Base-by-base conservation (phyloP, 2,329 filamentous ascomycete species). In the Trichoderma polysporum region DNA sequence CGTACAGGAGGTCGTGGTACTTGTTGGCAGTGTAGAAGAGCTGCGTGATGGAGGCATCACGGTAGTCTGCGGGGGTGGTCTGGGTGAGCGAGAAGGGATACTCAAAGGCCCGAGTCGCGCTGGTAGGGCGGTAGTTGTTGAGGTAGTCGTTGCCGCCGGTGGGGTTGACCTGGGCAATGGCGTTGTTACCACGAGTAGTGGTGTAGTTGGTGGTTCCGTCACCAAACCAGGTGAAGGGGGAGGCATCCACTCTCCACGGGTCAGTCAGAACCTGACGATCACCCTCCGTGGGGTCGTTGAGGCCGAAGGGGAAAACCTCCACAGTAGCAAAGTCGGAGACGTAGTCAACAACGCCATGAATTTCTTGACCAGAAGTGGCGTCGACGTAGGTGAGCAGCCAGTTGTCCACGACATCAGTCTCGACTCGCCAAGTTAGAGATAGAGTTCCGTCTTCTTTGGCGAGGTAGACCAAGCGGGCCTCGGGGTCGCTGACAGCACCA, bases 331-430 rank as follows among this genome's bases (percentile, higher is more conserved):
- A 60, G 33, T 87, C 84, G 6, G 83, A 79, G 53, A 86, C 83
- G 68, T 86, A 88, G 76, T 88, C 84, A 27, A 86, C 81, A 22
- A 87, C 85, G 60, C 82, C 84, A 57, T 84, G 78, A 9, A 88
- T 72, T 54, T 83, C 74, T 22, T 80, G 78, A 35, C 80, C 81
- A 60, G 78, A 79, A 4, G 75, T 73, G 4, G 84, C 84, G 60
- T 88, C 83, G 35, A 88, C 81, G 70, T 88, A 88, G 2, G 84
- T 83, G 49, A 86, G 74, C n/a, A 88, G 80, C 85, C 85, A 88
- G 76, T 87, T 85, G 68, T 83, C 80, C 9, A 79, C 68, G 47
- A 86, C 75, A 66, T 88, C 85, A 2, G 85, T 88, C 79, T 88
- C 85, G 12, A 88, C 78, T 72, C 85, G 79, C 86, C 86, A 88